phyloP scores from a whole-genome alignment of 2,329 filamentous ascomycete species.

The Dactylonectria estremocensis region DNA sequence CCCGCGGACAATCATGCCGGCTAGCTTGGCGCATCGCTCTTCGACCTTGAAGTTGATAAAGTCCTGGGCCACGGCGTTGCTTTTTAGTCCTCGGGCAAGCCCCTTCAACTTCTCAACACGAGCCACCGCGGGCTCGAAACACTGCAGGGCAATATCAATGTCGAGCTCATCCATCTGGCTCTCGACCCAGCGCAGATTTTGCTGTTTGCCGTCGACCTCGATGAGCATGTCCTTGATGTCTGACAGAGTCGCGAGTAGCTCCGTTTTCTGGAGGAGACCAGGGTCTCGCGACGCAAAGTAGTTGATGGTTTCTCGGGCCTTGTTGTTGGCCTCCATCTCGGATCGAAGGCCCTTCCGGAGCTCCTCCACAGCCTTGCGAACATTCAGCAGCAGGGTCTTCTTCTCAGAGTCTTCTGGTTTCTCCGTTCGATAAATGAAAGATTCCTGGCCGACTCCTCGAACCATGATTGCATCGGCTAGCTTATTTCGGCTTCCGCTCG shows the following conservation, averaged over 20 bases:
- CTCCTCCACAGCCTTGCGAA: conserved; percentile 93
- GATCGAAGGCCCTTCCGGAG: conserved; percentile 87
- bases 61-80: conserved; percentile 89
- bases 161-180: conserved; percentile 95
- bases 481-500: conserved; percentile 67
- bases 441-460: conserved; percentile 86
- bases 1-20: conserved; percentile 81
- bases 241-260: conserved; percentile 83
- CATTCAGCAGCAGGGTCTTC: conserved; percentile 84
- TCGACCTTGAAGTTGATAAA: conserved; percentile 94
- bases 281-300: conserved; percentile 87
- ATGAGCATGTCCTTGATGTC: conserved; percentile 90
- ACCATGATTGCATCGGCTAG: conserved; percentile 92
- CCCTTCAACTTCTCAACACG: conserved; percentile 88
- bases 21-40: conserved; percentile 84
- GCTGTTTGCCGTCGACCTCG: conserved; percentile 96
- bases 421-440: conserved; percentile 94
- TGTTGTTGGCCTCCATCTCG: conserved; percentile 89
- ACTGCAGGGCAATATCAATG: conserved; percentile 93
- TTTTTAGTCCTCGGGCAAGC: conserved; percentile 84
- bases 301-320: conserved; percentile 86
- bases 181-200: conserved; percentile 96
- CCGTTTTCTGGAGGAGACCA: conserved; percentile 82
- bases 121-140: conserved; percentile 86
- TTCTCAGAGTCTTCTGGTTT: conserved; percentile 86